Base-by-base conservation (phyloP, 129 eudicot species). In the Flaveria bidentis region DNA sequence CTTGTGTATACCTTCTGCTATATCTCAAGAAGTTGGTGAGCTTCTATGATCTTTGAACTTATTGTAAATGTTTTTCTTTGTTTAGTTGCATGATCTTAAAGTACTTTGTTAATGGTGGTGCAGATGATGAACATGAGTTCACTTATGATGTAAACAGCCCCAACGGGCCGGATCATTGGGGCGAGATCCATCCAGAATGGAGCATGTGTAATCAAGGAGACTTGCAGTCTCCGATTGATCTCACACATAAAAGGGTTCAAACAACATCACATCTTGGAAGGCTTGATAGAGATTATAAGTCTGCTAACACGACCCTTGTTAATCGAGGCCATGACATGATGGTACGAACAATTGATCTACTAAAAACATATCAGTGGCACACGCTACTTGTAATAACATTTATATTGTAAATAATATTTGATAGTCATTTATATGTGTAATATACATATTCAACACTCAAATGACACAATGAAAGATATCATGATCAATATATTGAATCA, bases 141-240 rank as follows among this genome's bases (percentile, higher is more conserved):
- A 70, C 73, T 15, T 88, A 88, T 62, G 77, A 47, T 2, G 30
- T 57, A 7, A 64, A 72, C 6, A 74, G 88, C 41, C 80, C 67
- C 10, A 80, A 44, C 55, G 88, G 94, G 14, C 90, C 90, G 12
- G 50, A 23, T 39, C 80, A 75, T 20, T 88, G 94, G 94, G 90
- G 94, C 53, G 78, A 82, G 52, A 58, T 88, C 26, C 81, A 50
- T 51, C 79, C 90, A 11, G 87, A 87, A 7, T 90, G 97, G 97
- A 68, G 18, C 13, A 56, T 60, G 41, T 92, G 96, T 49, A 84
- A 66, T 55, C 33, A 65, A 11, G 96, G 97, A 28, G 77, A 64
- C 64, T 66, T 89, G 92, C 97, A 92, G 62, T 91, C 97, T 11
- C 96, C 96, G 0, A 84, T 91, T 66, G 92, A 88, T 86, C 53